A percentile compares a stretch with the other conserved stretches of the same genome.
Evolutionary conservation across 78 protist species (phyloP).

Genomic region (Dictyostelium brefeldianum): DNA sequence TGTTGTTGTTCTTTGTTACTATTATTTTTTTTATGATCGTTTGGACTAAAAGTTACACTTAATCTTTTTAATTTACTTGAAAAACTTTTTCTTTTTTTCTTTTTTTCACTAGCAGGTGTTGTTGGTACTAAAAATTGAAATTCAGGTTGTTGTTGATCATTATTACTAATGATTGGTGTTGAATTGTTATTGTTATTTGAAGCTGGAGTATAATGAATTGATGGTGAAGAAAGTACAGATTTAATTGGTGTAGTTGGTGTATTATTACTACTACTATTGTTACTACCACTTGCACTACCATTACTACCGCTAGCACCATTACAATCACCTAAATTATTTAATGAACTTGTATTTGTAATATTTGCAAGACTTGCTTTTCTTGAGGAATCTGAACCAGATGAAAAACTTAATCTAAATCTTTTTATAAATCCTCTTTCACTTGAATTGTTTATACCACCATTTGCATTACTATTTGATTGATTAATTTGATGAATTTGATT

Average conservation of each 20-base stretch:
- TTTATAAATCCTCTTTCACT: slow-evolving; percentile 2
- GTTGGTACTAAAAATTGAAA: slow-evolving; percentile 11
- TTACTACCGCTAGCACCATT: no score
- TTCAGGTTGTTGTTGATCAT: not conserved
- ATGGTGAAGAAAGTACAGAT: slow-evolving; percentile 13
- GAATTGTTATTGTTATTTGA: not conserved
- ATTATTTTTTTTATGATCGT: no score
- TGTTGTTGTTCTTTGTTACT: no score
- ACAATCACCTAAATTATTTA: no score
- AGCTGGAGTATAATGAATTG: slow-evolving; percentile 7
- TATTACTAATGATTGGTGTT: not conserved
- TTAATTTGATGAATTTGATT: slow-evolving; percentile 13
- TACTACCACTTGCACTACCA: no score
- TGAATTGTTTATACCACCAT: not conserved
- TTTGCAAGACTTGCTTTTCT: slow-evolving; percentile 6
- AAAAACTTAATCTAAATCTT: slow-evolving; percentile 37
- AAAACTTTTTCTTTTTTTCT: slow-evolving; percentile 4
- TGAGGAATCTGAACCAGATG: slow-evolving; percentile 1
- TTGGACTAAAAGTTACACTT: slow-evolving; percentile 1
- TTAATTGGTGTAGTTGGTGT: not conserved
- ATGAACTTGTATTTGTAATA: not conserved
- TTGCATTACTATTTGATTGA: not conserved
- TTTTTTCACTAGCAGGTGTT: slow-evolving; percentile 5
- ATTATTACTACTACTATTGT: not conserved
- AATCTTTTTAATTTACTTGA: slow-evolving; percentile 36